Conservation (phyloP, 1,284 basidiomycete species). For the Pseudozyma tsukubaensis region DNA sequence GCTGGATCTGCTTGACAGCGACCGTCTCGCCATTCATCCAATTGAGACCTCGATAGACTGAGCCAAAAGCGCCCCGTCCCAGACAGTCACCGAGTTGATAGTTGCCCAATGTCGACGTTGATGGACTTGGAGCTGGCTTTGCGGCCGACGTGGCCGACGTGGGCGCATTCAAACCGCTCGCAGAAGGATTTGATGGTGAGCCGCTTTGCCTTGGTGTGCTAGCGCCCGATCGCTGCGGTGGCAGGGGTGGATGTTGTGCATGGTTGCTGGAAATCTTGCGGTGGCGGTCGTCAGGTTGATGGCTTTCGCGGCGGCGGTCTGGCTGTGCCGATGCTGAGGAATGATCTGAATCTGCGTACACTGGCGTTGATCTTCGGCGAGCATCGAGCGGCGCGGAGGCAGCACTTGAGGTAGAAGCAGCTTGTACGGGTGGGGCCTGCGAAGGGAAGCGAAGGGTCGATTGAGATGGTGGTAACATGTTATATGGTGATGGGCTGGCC, state of each 20-base stretch:
- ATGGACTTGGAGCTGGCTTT: slow-evolving; percentile 4
- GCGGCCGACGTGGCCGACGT: not conserved
- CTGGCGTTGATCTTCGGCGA: slow-evolving; percentile 24
- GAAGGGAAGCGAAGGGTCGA: slow-evolving; percentile 38
- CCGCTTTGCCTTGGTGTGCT: slow-evolving; percentile 6
- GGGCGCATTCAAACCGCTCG: not conserved
- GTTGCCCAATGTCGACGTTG: slow-evolving; percentile 25
- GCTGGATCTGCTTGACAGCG: slow-evolving; percentile 71
- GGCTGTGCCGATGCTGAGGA: slow-evolving; percentile 1
- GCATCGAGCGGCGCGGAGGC: slow-evolving; percentile 15
- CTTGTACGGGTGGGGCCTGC: slow-evolving; percentile 12
- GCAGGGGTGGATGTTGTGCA: not conserved
- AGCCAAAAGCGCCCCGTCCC: slow-evolving; percentile 92
- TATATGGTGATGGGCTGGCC: slow-evolving; percentile 8
- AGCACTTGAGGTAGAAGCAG: not conserved
- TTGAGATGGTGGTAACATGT: slow-evolving; percentile 38
- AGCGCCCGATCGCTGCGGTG: not conserved
- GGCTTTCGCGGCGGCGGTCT: slow-evolving; percentile 11
- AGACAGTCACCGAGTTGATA: slow-evolving; percentile 82
- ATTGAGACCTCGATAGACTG: slow-evolving; percentile 92
- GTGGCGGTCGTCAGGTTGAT: not conserved
- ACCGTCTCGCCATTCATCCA: slow-evolving; percentile 82
- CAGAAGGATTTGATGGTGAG: not conserved
- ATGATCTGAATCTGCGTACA: slow-evolving; percentile 3
- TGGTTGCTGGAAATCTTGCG: slow-evolving; percentile 4